Percentiles rank a stretch among this genome's conserved stretches.
Evolutionary conservation across 2,329 filamentous ascomycete genomes (phyloP).

Genomic region (Penicillium sp.): DNA sequence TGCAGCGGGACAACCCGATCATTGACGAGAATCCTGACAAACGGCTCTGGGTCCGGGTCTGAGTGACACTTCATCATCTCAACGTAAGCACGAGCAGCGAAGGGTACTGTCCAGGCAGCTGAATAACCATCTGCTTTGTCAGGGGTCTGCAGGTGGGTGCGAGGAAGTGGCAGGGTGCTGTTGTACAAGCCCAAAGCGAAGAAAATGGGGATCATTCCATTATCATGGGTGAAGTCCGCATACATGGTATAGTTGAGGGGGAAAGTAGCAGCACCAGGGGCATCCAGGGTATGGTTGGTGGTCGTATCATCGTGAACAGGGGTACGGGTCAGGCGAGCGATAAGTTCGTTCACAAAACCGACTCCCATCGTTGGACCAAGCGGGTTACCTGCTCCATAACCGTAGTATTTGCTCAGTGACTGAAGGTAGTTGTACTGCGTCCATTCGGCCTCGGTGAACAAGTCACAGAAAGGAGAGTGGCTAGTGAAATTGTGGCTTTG

Average conservation of each 20-base stretch:
- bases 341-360: constrained; percentile 83
- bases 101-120: constrained; percentile 78
- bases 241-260: constrained; percentile 71
- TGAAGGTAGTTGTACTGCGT: constrained; percentile 77
- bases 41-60: constrained; percentile 55
- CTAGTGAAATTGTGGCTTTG: constrained; percentile 48
- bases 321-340: constrained; percentile 71
- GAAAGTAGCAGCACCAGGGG: constrained; percentile 63
- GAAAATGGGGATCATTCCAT: constrained; percentile 76
- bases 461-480: constrained; percentile 70
- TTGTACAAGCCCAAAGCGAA: constrained; percentile 79
- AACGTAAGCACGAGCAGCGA: constrained; percentile 77
- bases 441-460: constrained; percentile 78
- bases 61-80: constrained; percentile 76
- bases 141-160: constrained; percentile 51
- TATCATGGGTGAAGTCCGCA: constrained; percentile 91
- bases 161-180: constrained; percentile 56
- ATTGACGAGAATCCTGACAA: constrained; percentile 79
- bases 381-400: constrained; percentile 72
- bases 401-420: constrained; percentile 81
- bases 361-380: constrained; percentile 83
- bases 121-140: constrained; percentile 67
- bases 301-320: constrained; percentile 72
- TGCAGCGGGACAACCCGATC: constrained; percentile 74
- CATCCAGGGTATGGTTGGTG: constrained; percentile 77